Evolutionary conservation across 2,329 filamentous ascomycete genomes (phyloP), one percentile per base, ranked within the genome.

Genomic region (Neurospora sp.): DNA sequence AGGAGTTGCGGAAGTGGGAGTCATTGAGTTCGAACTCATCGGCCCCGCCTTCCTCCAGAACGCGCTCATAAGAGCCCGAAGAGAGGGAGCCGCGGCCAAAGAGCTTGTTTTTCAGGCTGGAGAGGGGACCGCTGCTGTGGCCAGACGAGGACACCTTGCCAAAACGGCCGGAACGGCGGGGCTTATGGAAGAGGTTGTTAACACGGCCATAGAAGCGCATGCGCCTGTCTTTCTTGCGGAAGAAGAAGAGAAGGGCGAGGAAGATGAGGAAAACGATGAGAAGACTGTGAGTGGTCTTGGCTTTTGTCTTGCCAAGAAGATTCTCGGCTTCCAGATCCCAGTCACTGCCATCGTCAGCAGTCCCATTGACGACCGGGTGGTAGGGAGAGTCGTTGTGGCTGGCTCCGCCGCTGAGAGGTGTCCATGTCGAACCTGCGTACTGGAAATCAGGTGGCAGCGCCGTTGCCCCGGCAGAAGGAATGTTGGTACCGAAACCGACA

Each of bases 401-500:
- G 13, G 23, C 23, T n/a, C 28, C 72, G n/a, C 73, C 71, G 19
- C 74, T 75, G 10, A 76, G 52, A 0, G 77, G 76, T 36, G 79
- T 79, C 77, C 79, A 84, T 69, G 78, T 82, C 4, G 89, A 90
- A 10, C 91, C 91, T 0, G 94, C 93, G 76, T 90, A 89, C 79
- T 97, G 93, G 78, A 97, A 99, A 78, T 97, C 93, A 4, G 83
- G 77, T 0, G 93, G 90, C 15, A 62, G 28, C 23, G 28, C 52
- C 3, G 90, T 84, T 5, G 71, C 68, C 43, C 83, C 84, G 8
- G 84, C 84, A 46, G 83, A 67, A 36, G 52, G 82, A n/a, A 85
- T 82, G 76, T 99, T 99, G 80, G 90, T 93, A 70, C 96, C 96
- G 77, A 98, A 98, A 0, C 96, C 96, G 10, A 99, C 96, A 0